Evolutionary conservation across 2,329 filamentous ascomycete genomes (phyloP).

Genomic region (Onygena corvina): DNA sequence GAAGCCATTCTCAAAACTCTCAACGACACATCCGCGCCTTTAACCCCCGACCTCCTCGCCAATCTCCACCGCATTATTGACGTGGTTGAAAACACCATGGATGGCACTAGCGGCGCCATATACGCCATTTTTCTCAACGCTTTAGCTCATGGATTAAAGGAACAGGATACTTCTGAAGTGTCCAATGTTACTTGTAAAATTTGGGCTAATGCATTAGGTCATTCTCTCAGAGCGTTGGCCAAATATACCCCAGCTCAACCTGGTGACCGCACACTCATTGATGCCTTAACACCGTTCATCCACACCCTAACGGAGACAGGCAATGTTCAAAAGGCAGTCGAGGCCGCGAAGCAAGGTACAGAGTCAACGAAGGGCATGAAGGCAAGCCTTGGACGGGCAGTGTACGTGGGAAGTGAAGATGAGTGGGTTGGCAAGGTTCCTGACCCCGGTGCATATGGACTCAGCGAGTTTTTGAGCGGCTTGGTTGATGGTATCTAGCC

Average conservation of each 20-base stretch:
- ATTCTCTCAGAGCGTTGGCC: slow-evolving; percentile 57
- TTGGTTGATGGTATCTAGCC: slow-evolving; percentile 44
- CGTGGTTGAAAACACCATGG: slow-evolving; percentile 58
- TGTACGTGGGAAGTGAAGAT: slow-evolving; percentile 60
- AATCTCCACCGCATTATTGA: slow-evolving; percentile 50
- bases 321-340: slow-evolving; percentile 59
- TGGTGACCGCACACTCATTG: slow-evolving; percentile 81
- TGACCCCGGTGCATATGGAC: slow-evolving; percentile 64
- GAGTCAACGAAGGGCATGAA: slow-evolving; percentile 85
- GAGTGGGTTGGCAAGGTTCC: slow-evolving; percentile 59
- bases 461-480: slow-evolving; percentile 72
- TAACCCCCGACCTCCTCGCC: slow-evolving; percentile 47
- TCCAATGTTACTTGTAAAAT: slow-evolving; percentile 38
- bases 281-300: slow-evolving; percentile 81
- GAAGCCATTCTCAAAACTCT: slow-evolving; percentile 46
- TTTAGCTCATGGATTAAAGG: slow-evolving; percentile 55
- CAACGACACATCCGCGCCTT: slow-evolving; percentile 27
- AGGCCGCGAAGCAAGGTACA: slow-evolving; percentile 62
- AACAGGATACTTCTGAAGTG: slow-evolving; percentile 38
- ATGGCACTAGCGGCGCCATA: slow-evolving; percentile 63
- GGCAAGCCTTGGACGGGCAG: slow-evolving; percentile 69
- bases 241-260: slow-evolving; percentile 82
- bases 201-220: slow-evolving; percentile 58
- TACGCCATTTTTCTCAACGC: slow-evolving; percentile 87
- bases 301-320: slow-evolving; percentile 54